Evolutionary conservation across 345 rosid genomes (phyloP), one percentile per base, ranked within the genome.

Genomic region (Euphorbia tirucalli): DNA sequence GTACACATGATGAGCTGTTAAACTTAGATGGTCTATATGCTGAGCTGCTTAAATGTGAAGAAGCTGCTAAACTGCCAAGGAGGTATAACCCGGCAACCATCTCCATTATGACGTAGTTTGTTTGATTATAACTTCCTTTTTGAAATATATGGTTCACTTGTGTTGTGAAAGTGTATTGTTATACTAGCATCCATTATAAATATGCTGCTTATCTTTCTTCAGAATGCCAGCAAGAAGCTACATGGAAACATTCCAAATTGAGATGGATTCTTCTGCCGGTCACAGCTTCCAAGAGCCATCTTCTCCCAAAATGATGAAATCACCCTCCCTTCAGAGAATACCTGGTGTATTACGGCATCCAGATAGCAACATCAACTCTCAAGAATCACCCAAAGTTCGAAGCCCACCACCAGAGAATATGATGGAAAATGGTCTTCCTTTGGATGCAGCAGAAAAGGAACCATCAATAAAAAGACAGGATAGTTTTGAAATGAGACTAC

Each of bases 391-490:
- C 37, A 89, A 83, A 75, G 82, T 68, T 75, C 84, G 55, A 48
- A 92, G 92, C 80, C 92, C 97, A 14, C 88, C 93, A 24, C 81
- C 96, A 66, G 98, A 89, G 83, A 85, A 87, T 60, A 79, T 86
- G 93, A 70, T 79, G 64, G 96, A 89, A 85, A 96, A 90, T 70
- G 94, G 91, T 69, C 73, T 78, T 55, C 70, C 85, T 46, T 56
- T 81, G 78, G 94, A 93, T 87, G 86, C 71, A 24, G 76, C 77
- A 75, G 90, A 87, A 14, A 93, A 88, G 78, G 98, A 91, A 69
- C 99, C 97, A 74, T 85, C 96, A 70, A 96, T 96, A 61, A 86
- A 70, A 80, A 91, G 98, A 83, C 99, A 96, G 82, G 99, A 96
- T 79, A 96, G 99, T 83, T 96, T 96, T 44, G 99, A 96, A 83